Evolutionary conservation across 441 rosid species (phyloP).

Genomic region (Adansonia gregorii): DNA sequence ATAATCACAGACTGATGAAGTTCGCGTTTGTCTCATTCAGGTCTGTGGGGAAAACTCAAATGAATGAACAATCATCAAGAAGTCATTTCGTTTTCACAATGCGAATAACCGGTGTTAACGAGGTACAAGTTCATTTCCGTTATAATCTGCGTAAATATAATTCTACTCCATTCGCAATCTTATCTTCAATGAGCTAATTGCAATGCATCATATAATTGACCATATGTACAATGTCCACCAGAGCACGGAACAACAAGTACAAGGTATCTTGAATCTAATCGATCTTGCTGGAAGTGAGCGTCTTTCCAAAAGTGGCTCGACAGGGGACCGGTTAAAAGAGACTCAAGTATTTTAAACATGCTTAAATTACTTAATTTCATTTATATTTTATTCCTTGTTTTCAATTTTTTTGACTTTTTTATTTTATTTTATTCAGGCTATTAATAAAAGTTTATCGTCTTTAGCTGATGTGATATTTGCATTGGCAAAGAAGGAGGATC

Average conservation of each 20-base stretch:
- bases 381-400: background rate
- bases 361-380: slow-evolving; percentile 14
- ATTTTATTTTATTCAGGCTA: slow-evolving; percentile 57
- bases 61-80: slow-evolving; percentile 97
- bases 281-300: slow-evolving; percentile 60
- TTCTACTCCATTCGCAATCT: background rate
- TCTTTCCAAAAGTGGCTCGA: slow-evolving; percentile 53
- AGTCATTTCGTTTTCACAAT: slow-evolving; percentile 94
- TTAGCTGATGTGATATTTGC: slow-evolving; percentile 92
- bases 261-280: slow-evolving; percentile 52
- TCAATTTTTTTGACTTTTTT: background rate
- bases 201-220: background rate
- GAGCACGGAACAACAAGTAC: slow-evolving; percentile 59
- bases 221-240: slow-evolving; percentile 25
- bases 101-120: slow-evolving; percentile 84
- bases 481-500: slow-evolving; percentile 88
- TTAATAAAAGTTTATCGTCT: slow-evolving; percentile 85
- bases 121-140: slow-evolving; percentile 47
- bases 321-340: slow-evolving; percentile 52
- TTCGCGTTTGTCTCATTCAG: slow-evolving; percentile 38
- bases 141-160: background rate
- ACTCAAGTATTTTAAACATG: slow-evolving; percentile 39
- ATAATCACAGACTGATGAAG: background rate
- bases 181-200: background rate
- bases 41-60: slow-evolving; percentile 92